Percentiles rank a stretch among this genome's conserved stretches.
Evolutionary conservation across 805 yeast genomes (phyloP).

Genomic region (Clavispora phyllophila): DNA sequence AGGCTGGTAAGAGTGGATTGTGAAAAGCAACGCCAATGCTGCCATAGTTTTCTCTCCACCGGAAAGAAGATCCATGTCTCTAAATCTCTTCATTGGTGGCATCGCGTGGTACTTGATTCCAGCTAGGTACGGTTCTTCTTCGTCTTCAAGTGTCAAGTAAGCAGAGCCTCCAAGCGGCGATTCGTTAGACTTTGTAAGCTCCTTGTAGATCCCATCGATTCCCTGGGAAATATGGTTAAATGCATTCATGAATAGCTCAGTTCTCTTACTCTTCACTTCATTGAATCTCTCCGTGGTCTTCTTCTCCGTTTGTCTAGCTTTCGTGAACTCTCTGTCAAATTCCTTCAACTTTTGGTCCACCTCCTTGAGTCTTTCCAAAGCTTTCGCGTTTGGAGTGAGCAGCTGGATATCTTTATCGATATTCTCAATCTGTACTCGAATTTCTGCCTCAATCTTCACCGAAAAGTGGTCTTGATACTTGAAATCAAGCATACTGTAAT

Average conservation of each 20-base stretch:
- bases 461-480: conserved; percentile 40
- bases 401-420: conserved; percentile 34
- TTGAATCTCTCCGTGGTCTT: conserved; percentile 52
- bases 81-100: conserved; percentile 92
- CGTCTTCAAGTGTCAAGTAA: conserved; percentile 77
- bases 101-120: conserved; percentile 90
- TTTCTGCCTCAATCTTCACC: conserved; percentile 33
- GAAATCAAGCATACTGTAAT: conserved; percentile 44
- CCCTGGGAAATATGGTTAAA: conserved; percentile 69
- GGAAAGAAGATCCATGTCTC: conserved; percentile 86
- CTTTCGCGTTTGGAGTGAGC: conserved; percentile 78
- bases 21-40: conserved; percentile 86
- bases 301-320: conserved; percentile 57
- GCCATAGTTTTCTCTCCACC: conserved; percentile 98
- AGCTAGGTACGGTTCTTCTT: conserved; percentile 78
- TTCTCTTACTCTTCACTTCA: conserved; percentile 54
- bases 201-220: conserved; percentile 78
- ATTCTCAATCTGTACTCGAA: conserved; percentile 29
- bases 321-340: conserved; percentile 59
- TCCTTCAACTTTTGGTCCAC: conserved; percentile 56
- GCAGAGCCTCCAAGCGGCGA: conserved; percentile 93
- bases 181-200: conserved; percentile 66
- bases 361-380: conserved; percentile 68
- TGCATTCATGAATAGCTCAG: conserved; percentile 60
- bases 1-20: conserved; percentile 85